Base-by-base conservation (phyloP, 352 stramenopile genomes). In the Globisporangium recalcitrans region DNA sequence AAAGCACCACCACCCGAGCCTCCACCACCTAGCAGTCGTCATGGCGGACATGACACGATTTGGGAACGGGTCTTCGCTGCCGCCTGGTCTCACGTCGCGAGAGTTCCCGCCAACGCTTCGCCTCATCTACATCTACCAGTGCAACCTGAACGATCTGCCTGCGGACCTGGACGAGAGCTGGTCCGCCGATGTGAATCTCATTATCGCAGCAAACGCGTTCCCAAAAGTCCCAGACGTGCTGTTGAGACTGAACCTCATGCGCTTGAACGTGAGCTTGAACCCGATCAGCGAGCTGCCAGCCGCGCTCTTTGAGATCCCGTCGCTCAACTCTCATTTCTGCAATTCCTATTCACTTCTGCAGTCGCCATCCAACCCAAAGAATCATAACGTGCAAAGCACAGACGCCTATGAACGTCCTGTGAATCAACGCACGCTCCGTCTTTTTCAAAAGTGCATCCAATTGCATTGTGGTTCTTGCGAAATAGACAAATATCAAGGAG, bases 101-200 rank as follows among this genome's bases (percentile, higher is more conserved):
- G 58, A 73, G 58, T 85, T 85, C 32, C 73, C 78, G 1, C 44
- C 22, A 0, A 36, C 31, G 0, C 65, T 84, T 2, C 49, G 52
- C 2, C 49, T 80, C 22, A 54, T 86, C 13, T 67, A 71, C 34
- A 66, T 85, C 34, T 63, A n/a, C 3, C 60, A 62, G 36, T 72
- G 63, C 19, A 82, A 80, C 21, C 55, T 88, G 2, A 55, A 54
- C 4, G 5, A 59, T 6, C 42, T 85, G 7, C 76, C 78, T 0
- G 26, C 68, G 1, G 58, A 84, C 40, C 52, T 88, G 1, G 59
- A 81, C 51, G 8, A 56, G 8, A 64, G 60, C 16, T 88, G 76
- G 76, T 47, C 64, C 0, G 13, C 1, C 2, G 21, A 40, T 5
- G 63, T 65, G 48, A 55, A 62, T 13, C 60, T 80, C 22, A 31